Base-by-base conservation (phyloP, 768 basidiomycete species). In the Pleurotus tuoliensis region DNA sequence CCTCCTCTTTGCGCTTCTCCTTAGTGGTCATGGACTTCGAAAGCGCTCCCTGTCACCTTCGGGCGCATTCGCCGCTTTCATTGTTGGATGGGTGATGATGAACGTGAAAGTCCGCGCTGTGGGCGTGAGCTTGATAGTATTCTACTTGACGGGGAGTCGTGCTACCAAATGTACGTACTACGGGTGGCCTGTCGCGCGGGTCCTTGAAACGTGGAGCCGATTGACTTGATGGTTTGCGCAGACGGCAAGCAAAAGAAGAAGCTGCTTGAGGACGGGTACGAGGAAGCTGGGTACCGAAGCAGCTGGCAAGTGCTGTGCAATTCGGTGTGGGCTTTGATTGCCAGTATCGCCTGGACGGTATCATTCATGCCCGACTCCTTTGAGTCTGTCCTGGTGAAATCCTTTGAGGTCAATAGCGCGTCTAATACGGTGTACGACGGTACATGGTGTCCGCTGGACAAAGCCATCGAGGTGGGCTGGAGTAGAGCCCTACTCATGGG, bases 261-360 rank as follows among this genome's bases (percentile, higher is more conserved):
- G 3, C 73, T 75, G 58, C 76, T 94, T 38, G 92, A 95, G 67
- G 89, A 90, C 41, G 91, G 88, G 0, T 84, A 89, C 63, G 80
- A 87, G 48, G 83, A 82, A 52, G 78, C 78, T 11, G 94, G 92
- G 0, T 84, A 93, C 66, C 79, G 94, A 44, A 81, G 74, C 27
- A 89, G 84, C 13, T 82, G 83, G 74, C 94, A 96, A 71, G 94
- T 94, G 18, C 69, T 95, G 8, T 87, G 84, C 73, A 95, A 94
- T 67, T 90, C 90, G 37, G 74, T 82, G 11, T 77, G 84, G 18
- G 88, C 85, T 0, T 66, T 87, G 18, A 60, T 81, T 3, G 87
- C 86, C 5, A 76, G 78, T 18, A 66, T 82, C 39, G 47, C 79
- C 0, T 94, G 92, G 92, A 83, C 84, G 57, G 73, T 78, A 16